These are phyloP conservation scores for Metarhizium album DNA, from an alignment of 2,329 filamentous ascomycete genomes.

Conservation along the genomic window DNA sequence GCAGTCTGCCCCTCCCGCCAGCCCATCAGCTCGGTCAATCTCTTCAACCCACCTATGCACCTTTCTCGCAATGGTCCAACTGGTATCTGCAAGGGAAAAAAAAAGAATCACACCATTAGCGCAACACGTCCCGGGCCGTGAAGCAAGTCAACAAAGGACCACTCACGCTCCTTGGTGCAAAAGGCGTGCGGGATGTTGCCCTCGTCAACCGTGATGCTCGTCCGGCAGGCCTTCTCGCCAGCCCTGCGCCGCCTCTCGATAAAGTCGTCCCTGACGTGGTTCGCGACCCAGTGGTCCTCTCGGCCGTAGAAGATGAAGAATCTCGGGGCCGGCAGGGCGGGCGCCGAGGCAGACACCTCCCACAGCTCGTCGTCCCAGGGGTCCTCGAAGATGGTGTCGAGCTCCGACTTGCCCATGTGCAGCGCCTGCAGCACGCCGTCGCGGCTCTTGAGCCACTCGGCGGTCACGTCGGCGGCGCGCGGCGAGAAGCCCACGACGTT, in stretches of 20 bases:
- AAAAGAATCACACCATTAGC: slow-evolving; percentile 7
- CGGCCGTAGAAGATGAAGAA: background rate
- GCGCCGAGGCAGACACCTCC: slow-evolving; percentile 25
- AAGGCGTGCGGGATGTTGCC: slow-evolving; percentile 49
- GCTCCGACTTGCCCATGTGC: slow-evolving; percentile 48
- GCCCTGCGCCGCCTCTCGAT: slow-evolving; percentile 24
- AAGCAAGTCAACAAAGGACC: background rate
- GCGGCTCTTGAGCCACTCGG: slow-evolving; percentile 41
- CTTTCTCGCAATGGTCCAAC: slow-evolving; percentile 18
- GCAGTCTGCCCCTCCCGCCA: background rate
- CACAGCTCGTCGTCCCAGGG: slow-evolving; percentile 50
- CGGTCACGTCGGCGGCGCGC: slow-evolving; percentile 38
- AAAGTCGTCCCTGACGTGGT: slow-evolving; percentile 44
- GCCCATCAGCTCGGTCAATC: slow-evolving; percentile 12
- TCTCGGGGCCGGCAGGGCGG: slow-evolving; percentile 1
- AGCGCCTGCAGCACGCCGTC: slow-evolving; percentile 51
- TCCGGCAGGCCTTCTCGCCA: slow-evolving; percentile 28
- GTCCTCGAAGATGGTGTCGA: slow-evolving; percentile 47
- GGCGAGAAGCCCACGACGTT: slow-evolving; percentile 35
- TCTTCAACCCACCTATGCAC: slow-evolving; percentile 19
- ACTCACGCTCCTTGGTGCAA: slow-evolving; percentile 33
- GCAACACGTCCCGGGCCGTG: background rate
- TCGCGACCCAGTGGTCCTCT: slow-evolving; percentile 44
- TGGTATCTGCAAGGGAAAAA: slow-evolving; percentile 15
- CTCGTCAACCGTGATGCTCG: slow-evolving; percentile 43